A percentile compares a stretch with the other conserved stretches of the same genome.
Conservation (phyloP, 2,329 filamentous ascomycete genomes). For the Trichoderma gracile region DNA sequence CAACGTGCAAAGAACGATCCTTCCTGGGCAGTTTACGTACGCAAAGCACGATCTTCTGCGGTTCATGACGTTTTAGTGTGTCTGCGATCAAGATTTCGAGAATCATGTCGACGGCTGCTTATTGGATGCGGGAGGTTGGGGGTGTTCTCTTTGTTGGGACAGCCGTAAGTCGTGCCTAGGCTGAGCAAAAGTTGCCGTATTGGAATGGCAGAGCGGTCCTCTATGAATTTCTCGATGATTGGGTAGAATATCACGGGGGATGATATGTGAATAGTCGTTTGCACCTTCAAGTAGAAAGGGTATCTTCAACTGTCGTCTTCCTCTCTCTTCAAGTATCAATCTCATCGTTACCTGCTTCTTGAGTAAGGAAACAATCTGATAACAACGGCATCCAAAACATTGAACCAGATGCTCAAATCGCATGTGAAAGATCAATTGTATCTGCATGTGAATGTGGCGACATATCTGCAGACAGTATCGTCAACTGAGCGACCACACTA, state of each 20-base stretch:
- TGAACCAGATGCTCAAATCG: neutral
- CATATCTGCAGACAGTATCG: neutral
- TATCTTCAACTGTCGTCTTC: no score
- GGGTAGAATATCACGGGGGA: no score
- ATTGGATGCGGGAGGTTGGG: neutral
- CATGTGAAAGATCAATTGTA: neutral
- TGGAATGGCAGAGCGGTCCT: neutral
- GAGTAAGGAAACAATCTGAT: neutral
- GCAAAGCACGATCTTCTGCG: neutral
- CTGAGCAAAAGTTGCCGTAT: neutral
- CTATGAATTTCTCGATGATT: neutral
- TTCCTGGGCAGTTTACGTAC: neutral
- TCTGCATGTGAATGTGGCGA: slow-evolving; percentile 24
- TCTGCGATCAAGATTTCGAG: slow-evolving; percentile 4
- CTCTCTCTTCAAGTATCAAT: no score
- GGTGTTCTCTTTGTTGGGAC: slow-evolving; percentile 15
- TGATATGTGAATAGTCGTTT: no score
- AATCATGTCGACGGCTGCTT: neutral
- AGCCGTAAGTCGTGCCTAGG: slow-evolving; percentile 1
- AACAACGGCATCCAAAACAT: neutral
- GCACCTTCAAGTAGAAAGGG: no score
- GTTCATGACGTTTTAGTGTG: slow-evolving; percentile 22
- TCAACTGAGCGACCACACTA: neutral
- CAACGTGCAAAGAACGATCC: neutral
- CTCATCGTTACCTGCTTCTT: no score